phyloP scores from a whole-genome alignment of 2,329 filamentous ascomycete genomes.

The Geoglossum cookeanum region DNA sequence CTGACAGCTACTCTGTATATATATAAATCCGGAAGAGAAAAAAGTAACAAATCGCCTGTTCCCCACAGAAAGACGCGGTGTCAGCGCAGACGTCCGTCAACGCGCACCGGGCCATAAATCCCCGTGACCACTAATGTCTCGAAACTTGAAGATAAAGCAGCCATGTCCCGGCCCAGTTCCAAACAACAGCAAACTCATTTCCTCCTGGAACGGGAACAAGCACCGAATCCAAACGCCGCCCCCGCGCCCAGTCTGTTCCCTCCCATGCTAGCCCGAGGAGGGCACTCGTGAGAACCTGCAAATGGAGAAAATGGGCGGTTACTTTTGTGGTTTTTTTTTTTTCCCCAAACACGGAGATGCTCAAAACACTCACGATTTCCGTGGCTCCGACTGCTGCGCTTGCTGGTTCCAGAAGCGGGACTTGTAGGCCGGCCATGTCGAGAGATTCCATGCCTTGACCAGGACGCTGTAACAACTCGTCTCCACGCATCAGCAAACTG shows the following conservation, averaged over 20 bases:
- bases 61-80: too few species aligned
- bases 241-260: not conserved
- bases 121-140: not conserved
- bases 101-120: not conserved
- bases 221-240: not conserved
- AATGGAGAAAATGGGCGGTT: not conserved
- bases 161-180: not conserved
- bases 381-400: constrained; percentile 3
- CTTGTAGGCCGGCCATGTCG: constrained; percentile 27
- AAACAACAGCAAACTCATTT: not conserved
- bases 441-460: constrained; percentile 30
- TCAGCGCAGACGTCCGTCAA: too few species aligned
- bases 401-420: constrained; percentile 21
- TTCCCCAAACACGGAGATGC: too few species aligned
- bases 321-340: not conserved
- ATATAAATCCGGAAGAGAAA: too few species aligned
- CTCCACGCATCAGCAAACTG: not conserved
- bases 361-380: not conserved
- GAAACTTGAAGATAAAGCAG: too few species aligned
- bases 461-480: constrained; percentile 19
- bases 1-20: too few species aligned
- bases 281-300: not conserved
- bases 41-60: too few species aligned
- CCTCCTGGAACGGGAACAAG: not conserved
- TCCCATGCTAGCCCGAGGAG: not conserved